Evolutionary conservation across 2,329 filamentous ascomycete species (phyloP), one percentile per base, ranked within the genome.

Genomic region (Magnaporthiopsis incrustans): DNA sequence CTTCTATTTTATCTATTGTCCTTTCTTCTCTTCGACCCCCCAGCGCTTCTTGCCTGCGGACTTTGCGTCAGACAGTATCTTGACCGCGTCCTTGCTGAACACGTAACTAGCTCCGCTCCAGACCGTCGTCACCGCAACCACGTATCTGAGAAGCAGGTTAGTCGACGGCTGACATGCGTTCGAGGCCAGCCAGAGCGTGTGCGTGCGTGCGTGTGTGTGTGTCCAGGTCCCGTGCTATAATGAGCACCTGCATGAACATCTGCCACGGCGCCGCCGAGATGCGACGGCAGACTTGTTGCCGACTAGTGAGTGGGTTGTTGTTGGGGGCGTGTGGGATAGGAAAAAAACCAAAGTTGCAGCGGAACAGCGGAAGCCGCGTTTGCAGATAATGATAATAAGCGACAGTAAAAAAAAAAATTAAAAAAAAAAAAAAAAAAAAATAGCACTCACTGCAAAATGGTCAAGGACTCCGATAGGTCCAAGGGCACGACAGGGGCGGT

Each of bases 91-190:
- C 74, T 95, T 97, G 69, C 87, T 91, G 73, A 89, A 96, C 8
- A 96, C 82, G 74, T 99, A 99, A 75, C 93, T 97, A 18, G 93
- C 81, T 10, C 95, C 95, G 67, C 92, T 97, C 91, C 93, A 98
- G 7, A 96, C 77, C 0, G 95, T 99, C 4, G 95, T 99, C 0
- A 82, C 85, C 0, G 92, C 93, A 3, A 99, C 94, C 18, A 96
- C 76, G 70, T 91, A 94, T 72, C 91, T 94, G 69, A 14, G 27
- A 8, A 5, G 18, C 30, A 44, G 10, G 59, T 38, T 60, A 60
- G 59, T 60, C 44, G 44, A 53, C 22, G 8, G 44, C 44, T 56
- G 27, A 33, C 35, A 56, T 58, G 56, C 35, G 26, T 57, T 22
- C n/a, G 6, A 59, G 32, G 22, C 18, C 30, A 14, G 33, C 50